These are phyloP conservation scores for Suillus weaverae DNA, from an alignment of 768 basidiomycete species.

Conservation along the genomic window DNA sequence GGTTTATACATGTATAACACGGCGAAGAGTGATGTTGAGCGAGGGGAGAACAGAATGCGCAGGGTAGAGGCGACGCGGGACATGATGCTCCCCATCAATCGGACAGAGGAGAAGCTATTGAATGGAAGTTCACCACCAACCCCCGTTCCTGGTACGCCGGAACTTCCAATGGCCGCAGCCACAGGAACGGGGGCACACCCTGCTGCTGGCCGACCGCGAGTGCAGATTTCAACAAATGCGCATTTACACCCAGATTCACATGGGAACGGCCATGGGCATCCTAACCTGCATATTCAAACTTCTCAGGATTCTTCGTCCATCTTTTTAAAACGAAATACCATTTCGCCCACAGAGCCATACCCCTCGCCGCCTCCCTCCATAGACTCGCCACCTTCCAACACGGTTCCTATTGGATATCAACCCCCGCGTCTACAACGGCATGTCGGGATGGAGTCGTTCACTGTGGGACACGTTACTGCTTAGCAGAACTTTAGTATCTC, in stretches of 20 bases:
- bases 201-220: constrained; percentile 6
- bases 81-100: constrained; percentile 67
- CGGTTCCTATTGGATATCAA: constrained; percentile 15
- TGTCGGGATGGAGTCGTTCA: constrained; percentile 7
- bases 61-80: constrained; percentile 72
- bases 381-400: constrained; percentile 24
- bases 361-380: constrained; percentile 47
- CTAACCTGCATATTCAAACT: constrained; percentile 17
- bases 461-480: constrained; percentile 17
- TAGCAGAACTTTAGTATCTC: constrained; percentile 15
- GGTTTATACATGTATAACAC: constrained; percentile 97
- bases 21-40: constrained; percentile 89
- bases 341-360: constrained; percentile 42
- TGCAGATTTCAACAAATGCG: constrained; percentile 2
- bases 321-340: constrained; percentile 25
- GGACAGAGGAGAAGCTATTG: constrained; percentile 56
- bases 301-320: constrained; percentile 17
- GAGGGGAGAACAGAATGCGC: constrained; percentile 86
- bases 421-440: constrained; percentile 7
- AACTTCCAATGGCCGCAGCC: constrained; percentile 15
- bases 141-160: constrained; percentile 6
- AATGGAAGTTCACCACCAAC: constrained; percentile 36
- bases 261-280: neutral
- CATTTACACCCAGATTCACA: constrained; percentile 15
- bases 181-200: constrained; percentile 27